Percentiles rank a stretch among this genome's conserved stretches.
Conservation (phyloP, 345 rosid genomes). For the Dimocarpus longan region DNA sequence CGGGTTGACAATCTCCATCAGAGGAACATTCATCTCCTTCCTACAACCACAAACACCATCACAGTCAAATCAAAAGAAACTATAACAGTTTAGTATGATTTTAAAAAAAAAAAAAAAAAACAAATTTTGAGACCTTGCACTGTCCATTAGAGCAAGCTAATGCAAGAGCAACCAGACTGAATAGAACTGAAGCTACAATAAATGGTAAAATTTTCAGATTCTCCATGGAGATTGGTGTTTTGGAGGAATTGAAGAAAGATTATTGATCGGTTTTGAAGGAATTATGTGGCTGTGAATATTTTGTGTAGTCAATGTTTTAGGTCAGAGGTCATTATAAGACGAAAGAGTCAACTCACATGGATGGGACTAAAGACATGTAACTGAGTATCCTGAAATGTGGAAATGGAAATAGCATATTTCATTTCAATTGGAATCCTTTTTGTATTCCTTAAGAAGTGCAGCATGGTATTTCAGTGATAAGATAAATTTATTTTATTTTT, state of each 20-base stretch:
- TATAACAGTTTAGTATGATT: no score
- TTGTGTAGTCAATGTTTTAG: no score
- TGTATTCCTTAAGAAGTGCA: no score
- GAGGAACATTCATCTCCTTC: slow-evolving; percentile 36
- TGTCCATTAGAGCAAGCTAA: slow-evolving; percentile 26
- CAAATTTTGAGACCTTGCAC: slow-evolving; percentile 17
- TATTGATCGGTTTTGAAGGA: not conserved
- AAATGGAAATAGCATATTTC: not conserved
- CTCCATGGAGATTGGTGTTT: slow-evolving; percentile 4
- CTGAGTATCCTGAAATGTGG: not conserved
- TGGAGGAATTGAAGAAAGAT: not conserved
- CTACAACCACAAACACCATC: not conserved
- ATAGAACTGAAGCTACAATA: not conserved
- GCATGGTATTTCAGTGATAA: no score
- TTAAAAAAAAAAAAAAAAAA: not conserved
- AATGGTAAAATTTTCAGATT: not conserved
- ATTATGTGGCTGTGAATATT: no score
- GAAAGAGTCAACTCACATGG: not conserved
- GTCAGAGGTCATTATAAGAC: not conserved
- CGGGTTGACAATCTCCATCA: slow-evolving; percentile 34
- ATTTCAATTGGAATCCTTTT: not conserved
- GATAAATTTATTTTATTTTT: no score
- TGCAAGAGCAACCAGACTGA: not conserved
- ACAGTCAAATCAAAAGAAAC: not conserved
- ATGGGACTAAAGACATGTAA: not conserved